Evolutionary conservation across 2,329 filamentous ascomycete genomes (phyloP).

Genomic region (Trichoderma asperellum): DNA sequence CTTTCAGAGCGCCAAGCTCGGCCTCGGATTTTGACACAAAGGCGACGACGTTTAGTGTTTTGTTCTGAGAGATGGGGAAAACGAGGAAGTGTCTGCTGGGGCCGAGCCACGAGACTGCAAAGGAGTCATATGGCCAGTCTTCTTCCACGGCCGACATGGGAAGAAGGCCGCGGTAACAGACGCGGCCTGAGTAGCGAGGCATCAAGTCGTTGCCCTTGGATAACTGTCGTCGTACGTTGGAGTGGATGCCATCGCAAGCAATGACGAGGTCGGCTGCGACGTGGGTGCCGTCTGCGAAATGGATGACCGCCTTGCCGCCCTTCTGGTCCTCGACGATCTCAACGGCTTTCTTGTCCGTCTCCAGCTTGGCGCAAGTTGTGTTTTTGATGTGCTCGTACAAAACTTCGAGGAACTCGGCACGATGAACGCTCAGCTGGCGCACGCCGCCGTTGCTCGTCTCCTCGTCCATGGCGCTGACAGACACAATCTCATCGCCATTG

Average conservation of each 20-base stretch:
- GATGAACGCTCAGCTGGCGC: conserved; percentile 22
- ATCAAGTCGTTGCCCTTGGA: conserved; percentile 3
- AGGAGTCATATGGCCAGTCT: conserved; percentile 19
- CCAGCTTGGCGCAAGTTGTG: not conserved
- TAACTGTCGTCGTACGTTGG: conserved; percentile 12
- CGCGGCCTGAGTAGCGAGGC: conserved; percentile 14
- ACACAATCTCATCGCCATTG: conserved; percentile 20
- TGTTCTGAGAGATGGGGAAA: conserved; percentile 25
- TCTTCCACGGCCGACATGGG: conserved; percentile 2
- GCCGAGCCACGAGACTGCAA: conserved; percentile 14
- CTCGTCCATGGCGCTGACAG: conserved; percentile 21
- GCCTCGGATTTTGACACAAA: conserved; percentile 9
- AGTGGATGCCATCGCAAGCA: conserved; percentile 23
- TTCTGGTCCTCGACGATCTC: conserved; percentile 18
- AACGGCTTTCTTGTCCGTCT: conserved; percentile 18
- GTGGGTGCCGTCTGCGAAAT: conserved; percentile 16
- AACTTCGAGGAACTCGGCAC: conserved; percentile 14
- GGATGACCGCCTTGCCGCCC: not conserved
- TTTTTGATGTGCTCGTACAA: not conserved
- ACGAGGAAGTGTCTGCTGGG: conserved; percentile 17
- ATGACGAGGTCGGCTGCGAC: conserved; percentile 7
- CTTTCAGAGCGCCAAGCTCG: not conserved
- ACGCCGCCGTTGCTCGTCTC: conserved; percentile 9
- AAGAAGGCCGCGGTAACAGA: conserved; percentile 18
- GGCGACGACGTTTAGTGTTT: conserved; percentile 16